Evolutionary conservation across 2,329 filamentous ascomycete genomes (phyloP), one percentile per base, ranked within the genome.

Genomic region (Verticillium zaregamsianum): DNA sequence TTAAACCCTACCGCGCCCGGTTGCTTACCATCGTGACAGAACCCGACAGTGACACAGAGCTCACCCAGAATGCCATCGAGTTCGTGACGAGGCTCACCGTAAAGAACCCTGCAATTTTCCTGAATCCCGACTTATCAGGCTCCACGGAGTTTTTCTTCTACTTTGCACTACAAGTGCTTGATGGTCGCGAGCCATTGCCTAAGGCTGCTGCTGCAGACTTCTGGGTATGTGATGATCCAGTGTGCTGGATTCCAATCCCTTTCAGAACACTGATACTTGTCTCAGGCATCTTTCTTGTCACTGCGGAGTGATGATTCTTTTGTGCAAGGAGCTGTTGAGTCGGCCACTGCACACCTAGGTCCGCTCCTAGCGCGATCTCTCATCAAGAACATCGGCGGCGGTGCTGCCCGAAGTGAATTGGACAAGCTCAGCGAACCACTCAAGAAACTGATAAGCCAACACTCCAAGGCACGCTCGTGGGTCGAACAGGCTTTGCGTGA

Each of bases 131-230:
- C 59, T 80, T 86, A 4, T 72, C 80, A 12, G 80, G 83, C 1
- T 79, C 82, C 12, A 79, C 90, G 1, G 86, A 90, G 62, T 86
- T 82, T 67, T 83, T 92, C 63, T 90, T 96, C 68, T 76, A 88
- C 59, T 93, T 94, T 68, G 84, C 87, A 0, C 77, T 95, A 14
- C 83, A 86, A 67, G 87, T 91, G 8, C 76, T 96, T 7, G 83
- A 88, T 54, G 89, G 88, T 14, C 86, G 82, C 33, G 91, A 95
- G 63, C 87, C 90, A 0, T 77, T 96, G 11, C 90, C 91, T 0
- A 96, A 95, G 74, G 84, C 84, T 33, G 85, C 90, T 3, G 85
- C 91, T 1, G 85, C 88, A 9, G 86, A 90, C 32, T 91, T 96
- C 64, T 95, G 92, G 90, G 87, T 90, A 75, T 67, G 80, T 70